Evolutionary conservation across 441 rosid species (phyloP), one percentile per base, ranked within the genome.

Genomic region (Sinapis alba): DNA sequence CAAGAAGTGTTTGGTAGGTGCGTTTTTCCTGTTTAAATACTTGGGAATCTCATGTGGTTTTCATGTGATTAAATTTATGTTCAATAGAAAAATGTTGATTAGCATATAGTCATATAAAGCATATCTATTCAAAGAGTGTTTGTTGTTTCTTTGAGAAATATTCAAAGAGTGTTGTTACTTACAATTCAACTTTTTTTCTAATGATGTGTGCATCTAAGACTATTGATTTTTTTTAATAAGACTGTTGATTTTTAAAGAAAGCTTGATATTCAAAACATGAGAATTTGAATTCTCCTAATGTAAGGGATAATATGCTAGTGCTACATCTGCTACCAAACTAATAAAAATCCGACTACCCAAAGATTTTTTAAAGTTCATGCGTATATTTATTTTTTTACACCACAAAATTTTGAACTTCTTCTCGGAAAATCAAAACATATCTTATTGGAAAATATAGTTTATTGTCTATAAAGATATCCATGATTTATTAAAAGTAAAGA

Each of bases 41-140:
- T 41, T 57, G n/a, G 0, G 6, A 43, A 15, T 24, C 56, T 36
- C 36, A 7, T 23, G 56, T 24, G 73, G 9, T 67, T 74, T 72
- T 28, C 34, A 65, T 45, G 58, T 41, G 70, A 5, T 56, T 53
- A 23, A 10, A 65, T 32, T 51, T 43, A 36, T 68, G 45, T 36
- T 68, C 43, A 41, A 26, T 60, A 23, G 41, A n/a, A 62, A 62
- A 62, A 69, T 62, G 27, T 4, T 5, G 10, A 20, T 15, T 50
- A 61, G 68, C 12, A 13, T 68, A 7, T 51, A 68, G 63, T 51
- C 74, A 62, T 26, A 54, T 20, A 62, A 62, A 51, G 54, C 62
- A 75, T 68, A 68, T 60, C 28, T 75, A 75, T 50, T 45, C 28
- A 18, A n/a, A n/a, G n/a, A n/a, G n/a, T n/a, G n/a, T n/a, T n/a